Conservation (phyloP, 179 eudicot genomes). For the Heliamphora pulchella region DNA sequence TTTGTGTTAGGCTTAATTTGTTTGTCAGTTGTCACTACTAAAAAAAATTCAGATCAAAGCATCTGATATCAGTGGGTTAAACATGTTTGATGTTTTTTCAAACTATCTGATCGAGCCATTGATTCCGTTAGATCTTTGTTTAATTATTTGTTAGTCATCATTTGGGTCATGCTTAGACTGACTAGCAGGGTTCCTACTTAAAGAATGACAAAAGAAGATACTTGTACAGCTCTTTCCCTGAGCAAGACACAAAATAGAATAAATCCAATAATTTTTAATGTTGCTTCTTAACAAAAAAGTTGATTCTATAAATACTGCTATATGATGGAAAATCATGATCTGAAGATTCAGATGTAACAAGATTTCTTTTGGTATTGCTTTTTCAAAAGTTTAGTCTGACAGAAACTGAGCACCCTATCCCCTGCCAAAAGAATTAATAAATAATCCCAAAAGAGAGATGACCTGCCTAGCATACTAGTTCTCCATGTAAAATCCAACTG, state of each 20-base stretch:
- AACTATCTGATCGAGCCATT: background rate
- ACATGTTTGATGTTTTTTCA: background rate
- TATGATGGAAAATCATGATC: background rate
- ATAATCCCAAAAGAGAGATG: background rate
- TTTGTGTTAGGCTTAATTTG: background rate
- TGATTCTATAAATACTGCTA: background rate
- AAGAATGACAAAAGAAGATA: slow-evolving; percentile 6
- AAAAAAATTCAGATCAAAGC: background rate
- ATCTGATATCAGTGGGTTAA: background rate
- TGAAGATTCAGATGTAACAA: background rate
- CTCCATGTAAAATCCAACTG: background rate
- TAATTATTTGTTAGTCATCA: background rate
- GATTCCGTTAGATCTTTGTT: background rate
- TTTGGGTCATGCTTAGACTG: background rate
- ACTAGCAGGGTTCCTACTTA: background rate
- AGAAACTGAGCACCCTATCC: no score
- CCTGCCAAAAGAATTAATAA: no score
- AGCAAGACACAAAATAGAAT: background rate
- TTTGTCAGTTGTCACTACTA: background rate
- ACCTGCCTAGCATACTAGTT: background rate
- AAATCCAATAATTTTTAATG: background rate
- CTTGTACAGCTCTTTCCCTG: background rate
- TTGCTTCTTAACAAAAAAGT: background rate
- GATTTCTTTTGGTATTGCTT: no score
- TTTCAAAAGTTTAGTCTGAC: no score